Evolutionary conservation across 2,329 filamentous ascomycete species (phyloP).

Genomic region (Polychaeton citri): DNA sequence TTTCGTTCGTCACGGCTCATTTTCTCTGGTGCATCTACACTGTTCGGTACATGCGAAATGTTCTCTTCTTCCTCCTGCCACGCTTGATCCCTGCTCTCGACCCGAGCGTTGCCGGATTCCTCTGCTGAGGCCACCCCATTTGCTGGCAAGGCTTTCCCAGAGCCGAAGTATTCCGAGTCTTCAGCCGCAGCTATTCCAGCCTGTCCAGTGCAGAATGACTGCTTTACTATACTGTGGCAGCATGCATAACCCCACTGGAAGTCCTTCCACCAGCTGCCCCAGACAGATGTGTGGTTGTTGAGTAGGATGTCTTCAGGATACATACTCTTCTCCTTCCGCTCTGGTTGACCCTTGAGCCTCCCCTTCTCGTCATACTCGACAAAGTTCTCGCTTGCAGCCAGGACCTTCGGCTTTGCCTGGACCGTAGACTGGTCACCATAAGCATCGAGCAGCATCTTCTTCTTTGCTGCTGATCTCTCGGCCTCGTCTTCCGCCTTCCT

Average conservation of each 20-base stretch:
- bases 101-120: slow-evolving; percentile 12
- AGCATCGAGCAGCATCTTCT: slow-evolving; percentile 61
- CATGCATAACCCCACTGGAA: slow-evolving; percentile 96
- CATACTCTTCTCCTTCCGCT: slow-evolving; percentile 68
- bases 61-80: slow-evolving; percentile 28
- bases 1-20: slow-evolving; percentile 41
- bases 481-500: slow-evolving; percentile 65
- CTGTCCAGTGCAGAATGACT: slow-evolving; percentile 93
- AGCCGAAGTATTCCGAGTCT: slow-evolving; percentile 52
- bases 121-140: slow-evolving; percentile 4
- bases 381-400: slow-evolving; percentile 64
- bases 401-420: slow-evolving; percentile 43
- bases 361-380: slow-evolving; percentile 91
- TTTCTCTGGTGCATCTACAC: slow-evolving; percentile 27
- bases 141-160: slow-evolving; percentile 28
- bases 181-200: slow-evolving; percentile 72
- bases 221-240: slow-evolving; percentile 86
- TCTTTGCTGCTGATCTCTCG: slow-evolving; percentile 51
- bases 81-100: slow-evolving; percentile 27
- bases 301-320: slow-evolving; percentile 77
- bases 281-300: slow-evolving; percentile 86
- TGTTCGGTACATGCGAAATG: slow-evolving; percentile 31
- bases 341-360: slow-evolving; percentile 73
- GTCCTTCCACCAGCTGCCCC: slow-evolving; percentile 94
- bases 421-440: slow-evolving; percentile 61